phyloP scores from a whole-genome alignment of 352 stramenopile species.

The Ochromonadaceae sp. region DNA sequence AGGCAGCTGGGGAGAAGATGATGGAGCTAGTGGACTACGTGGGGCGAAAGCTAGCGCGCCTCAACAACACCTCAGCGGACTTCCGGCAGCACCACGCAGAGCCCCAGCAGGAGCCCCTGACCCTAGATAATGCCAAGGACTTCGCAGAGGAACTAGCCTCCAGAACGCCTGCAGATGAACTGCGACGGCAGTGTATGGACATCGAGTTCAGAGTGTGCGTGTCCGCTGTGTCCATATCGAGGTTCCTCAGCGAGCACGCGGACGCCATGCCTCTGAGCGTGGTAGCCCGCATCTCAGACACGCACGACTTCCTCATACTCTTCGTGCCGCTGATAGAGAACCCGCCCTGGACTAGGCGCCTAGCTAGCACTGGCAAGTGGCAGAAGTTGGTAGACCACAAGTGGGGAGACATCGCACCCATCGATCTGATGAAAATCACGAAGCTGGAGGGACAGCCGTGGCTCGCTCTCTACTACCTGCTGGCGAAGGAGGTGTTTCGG shows the following conservation, averaged over 20 bases:
- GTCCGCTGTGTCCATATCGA: conserved; percentile 47
- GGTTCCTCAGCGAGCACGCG: conserved; percentile 60
- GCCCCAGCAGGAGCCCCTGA: neutral
- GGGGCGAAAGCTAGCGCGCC: conserved; percentile 63
- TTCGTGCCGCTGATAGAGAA: conserved; percentile 82
- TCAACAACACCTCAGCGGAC: conserved; percentile 37
- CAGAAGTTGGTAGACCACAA: conserved; percentile 61
- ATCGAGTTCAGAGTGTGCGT: conserved; percentile 66
- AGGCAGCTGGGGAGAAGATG: conserved; percentile 61
- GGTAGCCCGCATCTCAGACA: conserved; percentile 76
- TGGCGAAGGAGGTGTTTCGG: conserved; percentile 68
- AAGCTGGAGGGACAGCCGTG: conserved; percentile 80
- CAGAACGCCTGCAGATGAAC: conserved; percentile 21
- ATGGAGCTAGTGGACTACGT: conserved; percentile 85
- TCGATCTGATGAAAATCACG: conserved; percentile 73
- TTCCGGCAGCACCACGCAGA: conserved; percentile 37
- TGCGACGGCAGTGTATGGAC: conserved; percentile 51
- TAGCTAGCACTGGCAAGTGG: conserved; percentile 26
- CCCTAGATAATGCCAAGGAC: conserved; percentile 19
- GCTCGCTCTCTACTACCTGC: conserved; percentile 81
- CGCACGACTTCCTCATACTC: conserved; percentile 79
- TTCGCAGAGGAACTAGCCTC: conserved; percentile 19
- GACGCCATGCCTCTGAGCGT: conserved; percentile 60
- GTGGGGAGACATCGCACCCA: conserved; percentile 59
- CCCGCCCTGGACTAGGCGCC: conserved; percentile 75